These are phyloP conservation scores for Botrytis paeoniae DNA, from an alignment of 2,329 filamentous ascomycete species.

Conservation along the genomic window DNA sequence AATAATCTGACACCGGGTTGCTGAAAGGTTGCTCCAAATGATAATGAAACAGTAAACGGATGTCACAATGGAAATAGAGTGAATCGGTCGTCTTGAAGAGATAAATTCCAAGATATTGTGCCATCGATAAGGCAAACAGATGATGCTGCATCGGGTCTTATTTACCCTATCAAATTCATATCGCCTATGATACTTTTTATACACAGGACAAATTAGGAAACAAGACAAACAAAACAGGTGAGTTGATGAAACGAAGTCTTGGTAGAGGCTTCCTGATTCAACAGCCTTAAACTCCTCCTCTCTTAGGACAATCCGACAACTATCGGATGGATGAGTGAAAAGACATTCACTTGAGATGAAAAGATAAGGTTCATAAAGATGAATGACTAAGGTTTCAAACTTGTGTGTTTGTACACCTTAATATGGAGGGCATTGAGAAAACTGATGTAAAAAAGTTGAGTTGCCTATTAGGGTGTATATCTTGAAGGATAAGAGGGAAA, in stretches of 20 bases:
- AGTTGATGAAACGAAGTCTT: background rate
- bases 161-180: slow-evolving; percentile 10
- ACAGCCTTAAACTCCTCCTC: slow-evolving; percentile 3
- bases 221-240: background rate
- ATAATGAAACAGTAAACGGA: background rate
- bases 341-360: background rate
- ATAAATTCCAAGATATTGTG: background rate
- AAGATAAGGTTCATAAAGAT: slow-evolving; percentile 5
- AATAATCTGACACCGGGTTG: background rate
- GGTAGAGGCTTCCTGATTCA: background rate
- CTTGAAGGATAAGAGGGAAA: slow-evolving; percentile 11
- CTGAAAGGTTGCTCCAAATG: background rate
- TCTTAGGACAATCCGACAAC: background rate
- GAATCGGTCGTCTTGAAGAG: background rate
- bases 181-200: slow-evolving; percentile 6
- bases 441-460: background rate
- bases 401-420: background rate
- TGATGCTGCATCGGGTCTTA: background rate
- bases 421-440: background rate
- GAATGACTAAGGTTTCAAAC: background rate
- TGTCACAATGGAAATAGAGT: background rate
- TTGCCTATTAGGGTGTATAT: slow-evolving; percentile 4
- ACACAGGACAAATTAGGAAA: slow-evolving; percentile 4
- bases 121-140: slow-evolving; percentile 17
- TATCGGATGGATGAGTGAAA: background rate